Base-by-base conservation (phyloP, 768 basidiomycete species). In the Xerocomus spinulosus region DNA sequence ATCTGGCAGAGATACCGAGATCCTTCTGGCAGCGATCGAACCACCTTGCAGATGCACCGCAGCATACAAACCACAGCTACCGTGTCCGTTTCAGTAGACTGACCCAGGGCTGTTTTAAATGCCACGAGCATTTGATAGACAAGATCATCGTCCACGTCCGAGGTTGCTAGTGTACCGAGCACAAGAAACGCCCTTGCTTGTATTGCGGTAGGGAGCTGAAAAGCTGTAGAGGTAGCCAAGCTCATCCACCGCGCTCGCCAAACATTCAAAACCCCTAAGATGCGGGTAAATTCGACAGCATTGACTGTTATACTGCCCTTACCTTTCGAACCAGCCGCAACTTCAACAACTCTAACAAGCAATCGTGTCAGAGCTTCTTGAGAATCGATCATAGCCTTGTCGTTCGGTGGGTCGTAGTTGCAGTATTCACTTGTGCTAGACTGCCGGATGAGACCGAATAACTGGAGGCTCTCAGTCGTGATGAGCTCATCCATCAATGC, bases 161-260 rank as follows among this genome's bases (percentile, higher is more conserved):
- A 78, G 4, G 79, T 79, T 14, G 89, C 84, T n/a, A 94, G 75
- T n/a, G 79, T 75, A 4, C 88, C 88, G 9, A 96, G 77, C 3
- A 86, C 82, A 26, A 87, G 79, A 64, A 94, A 95, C 0, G 91
- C 87, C 9, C 90, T 82, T 23, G 86, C 82, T 61, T 95, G 93
- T n/a, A 92, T 80, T 3, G 86, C 82, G 0, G 90, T 85, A 4
- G 88, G 90, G 39, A 86, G 78, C 59, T 95, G 93, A 71, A 95
- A 95, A 18, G 92, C 91, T 0, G 87, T 88, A 1, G 89, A 82
- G 1, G 88, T 87, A 13, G 92, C 81, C 48, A 96, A 65, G 34
- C 89, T 83, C 86, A 92, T 92, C 92, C 92, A 95, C 29, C 93
- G 77, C 23, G 92, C 90, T 49, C 87, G 79, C 93, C 93, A 96